Conservation (phyloP, 768 basidiomycete species). For the Auricularia sp. region DNA sequence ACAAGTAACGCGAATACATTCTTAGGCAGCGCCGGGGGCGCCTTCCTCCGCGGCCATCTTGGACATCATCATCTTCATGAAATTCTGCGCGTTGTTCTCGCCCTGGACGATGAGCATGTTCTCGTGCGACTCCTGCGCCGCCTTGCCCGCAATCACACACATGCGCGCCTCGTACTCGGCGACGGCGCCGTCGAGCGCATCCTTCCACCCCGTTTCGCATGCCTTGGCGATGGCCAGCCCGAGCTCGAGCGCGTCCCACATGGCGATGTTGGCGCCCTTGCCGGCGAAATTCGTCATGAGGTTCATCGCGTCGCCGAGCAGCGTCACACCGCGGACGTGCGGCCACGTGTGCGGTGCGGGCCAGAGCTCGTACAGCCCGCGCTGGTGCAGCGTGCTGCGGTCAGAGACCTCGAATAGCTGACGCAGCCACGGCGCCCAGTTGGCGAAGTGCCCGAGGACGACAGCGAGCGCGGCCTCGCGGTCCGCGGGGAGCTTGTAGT, state of each 20-base stretch:
- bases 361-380: constrained; percentile 5
- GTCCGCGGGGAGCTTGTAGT: neutral
- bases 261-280: constrained; percentile 28
- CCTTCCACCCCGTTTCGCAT: neutral
- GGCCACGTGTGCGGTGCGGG: constrained; percentile 9
- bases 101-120: no score
- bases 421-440: neutral
- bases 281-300: constrained; percentile 29
- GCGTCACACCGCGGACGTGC: constrained; percentile 9
- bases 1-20: no score
- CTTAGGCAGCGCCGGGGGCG: no score
- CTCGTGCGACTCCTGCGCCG: no score
- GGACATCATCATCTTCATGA: no score
- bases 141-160: no score
- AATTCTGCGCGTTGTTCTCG: no score
- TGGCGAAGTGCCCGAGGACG: neutral
- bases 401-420: neutral
- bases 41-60: no score
- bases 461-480: neutral
- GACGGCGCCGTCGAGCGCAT: neutral
- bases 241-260: constrained; percentile 19
- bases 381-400: neutral
- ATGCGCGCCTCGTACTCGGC: neutral
- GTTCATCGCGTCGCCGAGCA: constrained; percentile 29
- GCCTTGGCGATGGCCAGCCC: constrained; percentile 4